phyloP scores from a whole-genome alignment of 2,329 filamentous ascomycete genomes.

The Phyllosticta citribraziliensis region DNA sequence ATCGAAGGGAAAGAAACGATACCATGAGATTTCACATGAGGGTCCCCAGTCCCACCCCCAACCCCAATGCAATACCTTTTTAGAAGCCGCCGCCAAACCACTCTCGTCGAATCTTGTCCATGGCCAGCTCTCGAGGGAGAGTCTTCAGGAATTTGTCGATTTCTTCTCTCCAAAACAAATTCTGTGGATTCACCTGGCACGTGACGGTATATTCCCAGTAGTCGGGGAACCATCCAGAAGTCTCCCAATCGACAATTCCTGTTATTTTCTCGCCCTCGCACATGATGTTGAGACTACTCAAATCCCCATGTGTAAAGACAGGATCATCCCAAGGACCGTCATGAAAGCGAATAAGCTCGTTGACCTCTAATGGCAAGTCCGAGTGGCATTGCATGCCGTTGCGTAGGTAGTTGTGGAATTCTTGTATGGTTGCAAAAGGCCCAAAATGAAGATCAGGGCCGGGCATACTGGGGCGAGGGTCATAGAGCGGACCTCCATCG shows the following conservation, averaged over 20 bases:
- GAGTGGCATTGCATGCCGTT: constrained; percentile 17
- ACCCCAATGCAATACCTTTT: background rate
- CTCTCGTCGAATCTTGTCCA: constrained; percentile 28
- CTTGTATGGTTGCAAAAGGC: constrained; percentile 24
- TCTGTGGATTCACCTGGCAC: constrained; percentile 32
- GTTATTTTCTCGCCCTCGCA: constrained; percentile 31
- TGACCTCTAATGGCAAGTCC: constrained; percentile 15
- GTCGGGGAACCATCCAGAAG: constrained; percentile 38
- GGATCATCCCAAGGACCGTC: constrained; percentile 27
- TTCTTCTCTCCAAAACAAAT: constrained; percentile 26
- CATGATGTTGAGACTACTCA: constrained; percentile 38
- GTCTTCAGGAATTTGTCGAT: constrained; percentile 30
- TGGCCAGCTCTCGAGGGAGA: constrained; percentile 28
- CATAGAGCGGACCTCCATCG: constrained; percentile 17
- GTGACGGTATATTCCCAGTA: constrained; percentile 38
- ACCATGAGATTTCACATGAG: background rate
- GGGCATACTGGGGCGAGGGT: constrained; percentile 17
- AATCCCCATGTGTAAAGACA: constrained; percentile 43
- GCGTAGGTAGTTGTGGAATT: constrained; percentile 30
- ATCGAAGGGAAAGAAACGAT: constrained; percentile 11
- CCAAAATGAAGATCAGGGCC: constrained; percentile 18
- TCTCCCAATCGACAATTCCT: constrained; percentile 41
- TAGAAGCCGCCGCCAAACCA: constrained; percentile 4
- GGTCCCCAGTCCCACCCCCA: background rate
- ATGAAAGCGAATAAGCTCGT: constrained; percentile 28